phyloP scores from a whole-genome alignment of 495 filamentous ascomycete genomes.

The Evansstolkia leycettana region DNA sequence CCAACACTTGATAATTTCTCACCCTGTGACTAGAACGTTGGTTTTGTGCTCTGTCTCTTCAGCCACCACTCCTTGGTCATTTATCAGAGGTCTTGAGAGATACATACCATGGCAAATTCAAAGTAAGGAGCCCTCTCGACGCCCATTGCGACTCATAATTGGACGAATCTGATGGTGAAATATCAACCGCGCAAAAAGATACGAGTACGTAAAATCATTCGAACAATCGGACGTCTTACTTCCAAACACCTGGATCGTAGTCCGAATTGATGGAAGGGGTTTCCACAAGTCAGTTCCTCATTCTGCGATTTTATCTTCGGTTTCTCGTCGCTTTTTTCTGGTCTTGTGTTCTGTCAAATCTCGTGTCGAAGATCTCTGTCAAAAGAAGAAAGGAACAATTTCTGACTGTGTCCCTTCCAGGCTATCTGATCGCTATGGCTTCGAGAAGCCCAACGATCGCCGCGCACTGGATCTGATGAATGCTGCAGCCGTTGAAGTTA shows the following conservation, averaged over 20 bases:
- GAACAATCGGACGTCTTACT: constrained; percentile 71
- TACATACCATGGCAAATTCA: constrained; percentile 48
- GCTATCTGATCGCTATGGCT: constrained; percentile 69
- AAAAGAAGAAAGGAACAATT: no score
- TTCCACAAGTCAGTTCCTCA: constrained; percentile 84
- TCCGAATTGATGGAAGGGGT: constrained; percentile 82
- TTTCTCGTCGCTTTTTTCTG: background rate
- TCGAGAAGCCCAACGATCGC: constrained; percentile 84
- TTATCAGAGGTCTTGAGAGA: constrained; percentile 5
- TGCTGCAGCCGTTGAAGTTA: constrained; percentile 66
- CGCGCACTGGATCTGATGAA: constrained; percentile 91
- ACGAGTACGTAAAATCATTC: constrained; percentile 84
- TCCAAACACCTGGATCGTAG: constrained; percentile 85
- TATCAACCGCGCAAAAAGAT: constrained; percentile 32
- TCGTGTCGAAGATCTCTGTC: no score
- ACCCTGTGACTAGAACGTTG: no score
- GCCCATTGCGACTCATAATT: no score
- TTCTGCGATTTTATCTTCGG: background rate
- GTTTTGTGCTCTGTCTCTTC: constrained; percentile 6
- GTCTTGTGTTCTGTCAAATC: background rate
- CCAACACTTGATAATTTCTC: no score
- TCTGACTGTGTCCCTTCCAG: constrained; percentile 20
- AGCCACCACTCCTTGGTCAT: constrained; percentile 2
- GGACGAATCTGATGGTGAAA: no score
- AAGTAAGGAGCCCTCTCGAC: no score